A percentile compares a stretch with the other conserved stretches of the same genome.
Conservation (phyloP, 2,329 filamentous ascomycete genomes). For the Neocatenulostroma microsporum region DNA sequence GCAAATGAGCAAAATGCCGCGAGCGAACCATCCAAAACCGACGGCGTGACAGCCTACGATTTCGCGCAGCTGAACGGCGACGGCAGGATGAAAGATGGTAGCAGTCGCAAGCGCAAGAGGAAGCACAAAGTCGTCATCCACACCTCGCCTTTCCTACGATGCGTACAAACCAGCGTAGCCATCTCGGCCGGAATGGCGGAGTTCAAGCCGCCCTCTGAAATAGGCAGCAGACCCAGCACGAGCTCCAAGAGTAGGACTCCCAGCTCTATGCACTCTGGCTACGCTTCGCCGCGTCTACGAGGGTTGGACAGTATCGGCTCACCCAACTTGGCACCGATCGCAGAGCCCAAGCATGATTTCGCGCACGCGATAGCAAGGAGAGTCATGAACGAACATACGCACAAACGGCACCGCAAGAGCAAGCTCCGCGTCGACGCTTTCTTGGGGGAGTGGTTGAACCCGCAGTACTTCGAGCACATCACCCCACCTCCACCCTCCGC, state of each 20-base stretch:
- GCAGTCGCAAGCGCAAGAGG: slow-evolving; percentile 36
- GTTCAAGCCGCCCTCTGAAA: slow-evolving; percentile 39
- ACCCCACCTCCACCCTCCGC: slow-evolving; percentile 78
- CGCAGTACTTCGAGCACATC: slow-evolving; percentile 88
- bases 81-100: not conserved
- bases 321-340: slow-evolving; percentile 26
- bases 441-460: slow-evolving; percentile 89
- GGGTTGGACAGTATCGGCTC: slow-evolving; percentile 20
- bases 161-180: slow-evolving; percentile 82
- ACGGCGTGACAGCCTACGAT: slow-evolving; percentile 14
- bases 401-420: slow-evolving; percentile 40
- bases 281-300: slow-evolving; percentile 26
- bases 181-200: slow-evolving; percentile 79
- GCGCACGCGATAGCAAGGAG: slow-evolving; percentile 30
- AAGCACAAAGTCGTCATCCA: slow-evolving; percentile 78
- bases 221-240: slow-evolving; percentile 19
- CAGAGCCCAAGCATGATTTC: slow-evolving; percentile 32
- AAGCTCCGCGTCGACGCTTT: slow-evolving; percentile 81
- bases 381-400: slow-evolving; percentile 26
- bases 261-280: slow-evolving; percentile 25
- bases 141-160: slow-evolving; percentile 87
- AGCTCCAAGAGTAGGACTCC: slow-evolving; percentile 22
- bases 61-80: slow-evolving; percentile 9
- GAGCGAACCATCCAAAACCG: slow-evolving; percentile 31
- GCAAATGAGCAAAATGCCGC: slow-evolving; percentile 1